Evolutionary conservation across 768 basidiomycete genomes (phyloP).

Genomic region (Agrocybe pediades): DNA sequence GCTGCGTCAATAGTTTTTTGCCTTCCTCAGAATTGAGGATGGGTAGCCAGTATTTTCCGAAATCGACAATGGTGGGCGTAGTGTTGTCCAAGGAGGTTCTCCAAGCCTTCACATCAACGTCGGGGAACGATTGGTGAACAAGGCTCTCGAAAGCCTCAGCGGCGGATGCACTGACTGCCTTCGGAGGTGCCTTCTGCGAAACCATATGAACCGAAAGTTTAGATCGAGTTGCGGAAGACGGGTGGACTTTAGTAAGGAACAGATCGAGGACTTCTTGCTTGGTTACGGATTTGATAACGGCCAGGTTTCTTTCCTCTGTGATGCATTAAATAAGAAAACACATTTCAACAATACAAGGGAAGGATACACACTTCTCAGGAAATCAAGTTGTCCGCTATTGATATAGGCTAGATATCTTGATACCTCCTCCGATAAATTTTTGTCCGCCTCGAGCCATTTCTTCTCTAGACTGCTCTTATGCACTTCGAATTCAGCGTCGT

Average conservation of each 20-base stretch:
- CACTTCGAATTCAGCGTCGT: slow-evolving; percentile 69
- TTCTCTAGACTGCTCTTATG: slow-evolving; percentile 78
- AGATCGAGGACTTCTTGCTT: slow-evolving; percentile 76
- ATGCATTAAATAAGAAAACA: slow-evolving; percentile 8
- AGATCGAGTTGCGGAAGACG: slow-evolving; percentile 64
- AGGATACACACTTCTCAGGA: slow-evolving; percentile 68
- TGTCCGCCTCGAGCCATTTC: slow-evolving; percentile 82
- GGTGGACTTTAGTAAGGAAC: slow-evolving; percentile 71
- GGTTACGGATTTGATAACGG: slow-evolving; percentile 59
- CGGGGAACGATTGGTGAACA: slow-evolving; percentile 49
- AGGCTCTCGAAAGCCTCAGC: slow-evolving; percentile 60
- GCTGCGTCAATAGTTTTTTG: slow-evolving; percentile 47
- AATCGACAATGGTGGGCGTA: slow-evolving; percentile 59
- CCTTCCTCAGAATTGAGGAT: slow-evolving; percentile 42
- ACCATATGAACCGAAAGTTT: slow-evolving; percentile 86
- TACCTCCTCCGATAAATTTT: slow-evolving; percentile 86
- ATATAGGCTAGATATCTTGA: slow-evolving; percentile 71
- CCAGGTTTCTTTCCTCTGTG: slow-evolving; percentile 74
- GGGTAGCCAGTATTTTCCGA: slow-evolving; percentile 65
- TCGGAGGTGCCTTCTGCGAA: slow-evolving; percentile 64
- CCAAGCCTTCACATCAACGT: slow-evolving; percentile 52
- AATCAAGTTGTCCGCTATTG: slow-evolving; percentile 82
- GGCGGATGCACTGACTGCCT: slow-evolving; percentile 65
- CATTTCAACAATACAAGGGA: background rate
- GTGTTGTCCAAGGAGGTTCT: slow-evolving; percentile 53